phyloP scores from a whole-genome alignment of 495 filamentous ascomycete species.

The Bryoglossum gracile region DNA sequence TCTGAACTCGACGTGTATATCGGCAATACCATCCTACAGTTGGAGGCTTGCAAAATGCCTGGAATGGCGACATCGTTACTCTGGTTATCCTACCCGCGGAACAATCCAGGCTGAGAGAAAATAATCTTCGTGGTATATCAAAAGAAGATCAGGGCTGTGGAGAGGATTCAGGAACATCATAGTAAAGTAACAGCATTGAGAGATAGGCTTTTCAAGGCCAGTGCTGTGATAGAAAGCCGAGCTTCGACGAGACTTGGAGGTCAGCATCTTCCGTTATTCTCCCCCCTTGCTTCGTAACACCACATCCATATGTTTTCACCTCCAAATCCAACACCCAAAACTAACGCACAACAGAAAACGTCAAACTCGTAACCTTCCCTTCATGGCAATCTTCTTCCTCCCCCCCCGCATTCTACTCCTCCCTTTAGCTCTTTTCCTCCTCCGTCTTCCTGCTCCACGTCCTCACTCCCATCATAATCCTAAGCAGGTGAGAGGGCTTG shows the following conservation, averaged over 20 bases:
- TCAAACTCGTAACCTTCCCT: constrained; percentile 1
- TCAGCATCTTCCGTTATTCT: not conserved
- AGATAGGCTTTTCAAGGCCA: constrained; percentile 2
- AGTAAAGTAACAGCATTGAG: not conserved
- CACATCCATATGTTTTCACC: not conserved
- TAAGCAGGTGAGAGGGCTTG: too few relatives aligned
- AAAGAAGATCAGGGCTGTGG: too few relatives aligned
- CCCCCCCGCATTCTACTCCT: constrained; percentile 5
- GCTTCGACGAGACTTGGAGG: constrained; percentile 1
- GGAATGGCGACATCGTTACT: not conserved
- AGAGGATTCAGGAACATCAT: not conserved
- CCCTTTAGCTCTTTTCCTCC: not conserved
- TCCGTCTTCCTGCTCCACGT: too few relatives aligned
- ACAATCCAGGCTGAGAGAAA: too few relatives aligned
- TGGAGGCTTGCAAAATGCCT: not conserved
- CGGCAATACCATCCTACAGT: not conserved
- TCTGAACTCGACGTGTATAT: not conserved
- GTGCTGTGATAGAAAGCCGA: constrained; percentile 4
- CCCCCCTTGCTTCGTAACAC: not conserved
- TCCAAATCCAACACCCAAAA: too few relatives aligned
- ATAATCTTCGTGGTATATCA: too few relatives aligned
- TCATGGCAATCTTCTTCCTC: constrained; percentile 2
- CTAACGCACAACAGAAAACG: not conserved
- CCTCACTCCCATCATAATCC: too few relatives aligned
- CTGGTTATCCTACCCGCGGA: too few relatives aligned